Percentiles rank a stretch among this genome's conserved stretches.
Evolutionary conservation across 1,139 yeast species (phyloP).

Genomic region (Citeromyces hawaiiensis): DNA sequence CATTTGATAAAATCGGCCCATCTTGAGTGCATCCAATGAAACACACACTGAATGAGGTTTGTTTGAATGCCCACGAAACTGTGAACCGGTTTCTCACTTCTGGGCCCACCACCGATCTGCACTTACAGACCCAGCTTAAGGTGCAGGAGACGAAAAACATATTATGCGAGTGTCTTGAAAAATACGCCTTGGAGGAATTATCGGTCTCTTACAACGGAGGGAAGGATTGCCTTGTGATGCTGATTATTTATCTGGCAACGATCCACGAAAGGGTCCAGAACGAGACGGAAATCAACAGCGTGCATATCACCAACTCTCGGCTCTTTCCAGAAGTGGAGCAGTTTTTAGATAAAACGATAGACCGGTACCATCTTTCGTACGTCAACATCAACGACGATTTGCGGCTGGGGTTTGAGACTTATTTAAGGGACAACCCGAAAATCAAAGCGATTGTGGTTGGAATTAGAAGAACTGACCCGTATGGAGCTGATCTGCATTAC

Average conservation of each 20-base stretch:
- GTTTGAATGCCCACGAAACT: not conserved
- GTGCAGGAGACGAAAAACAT: conserved; percentile 18
- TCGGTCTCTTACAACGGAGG: conserved; percentile 85
- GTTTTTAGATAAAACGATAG: conserved; percentile 30
- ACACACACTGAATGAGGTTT: not conserved
- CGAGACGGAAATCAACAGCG: conserved; percentile 34
- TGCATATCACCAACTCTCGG: conserved; percentile 56
- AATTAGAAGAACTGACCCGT: conserved; percentile 72
- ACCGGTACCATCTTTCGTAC: conserved; percentile 30
- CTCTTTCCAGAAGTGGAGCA: conserved; percentile 52
- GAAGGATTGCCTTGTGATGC: conserved; percentile 79
- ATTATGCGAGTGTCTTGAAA: conserved; percentile 17
- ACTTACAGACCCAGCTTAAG: conserved; percentile 15
- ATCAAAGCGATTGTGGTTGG: conserved; percentile 68
- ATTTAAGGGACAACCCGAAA: conserved; percentile 29
- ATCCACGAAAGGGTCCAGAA: conserved; percentile 23
- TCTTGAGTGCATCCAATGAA: not conserved
- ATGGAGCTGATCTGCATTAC: conserved; percentile 36
- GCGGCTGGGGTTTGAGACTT: conserved; percentile 53
- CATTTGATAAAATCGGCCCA: no score
- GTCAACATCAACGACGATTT: conserved; percentile 32
- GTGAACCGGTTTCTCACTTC: not conserved
- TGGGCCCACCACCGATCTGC: conserved; percentile 9
- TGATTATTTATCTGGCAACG: conserved; percentile 50
- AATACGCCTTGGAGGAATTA: conserved; percentile 31